Percentiles rank a stretch among this genome's conserved stretches.
These are phyloP conservation scores for Kodamaea suecica DNA, from an alignment of 1,139 yeast genomes.

Conservation along the genomic window DNA sequence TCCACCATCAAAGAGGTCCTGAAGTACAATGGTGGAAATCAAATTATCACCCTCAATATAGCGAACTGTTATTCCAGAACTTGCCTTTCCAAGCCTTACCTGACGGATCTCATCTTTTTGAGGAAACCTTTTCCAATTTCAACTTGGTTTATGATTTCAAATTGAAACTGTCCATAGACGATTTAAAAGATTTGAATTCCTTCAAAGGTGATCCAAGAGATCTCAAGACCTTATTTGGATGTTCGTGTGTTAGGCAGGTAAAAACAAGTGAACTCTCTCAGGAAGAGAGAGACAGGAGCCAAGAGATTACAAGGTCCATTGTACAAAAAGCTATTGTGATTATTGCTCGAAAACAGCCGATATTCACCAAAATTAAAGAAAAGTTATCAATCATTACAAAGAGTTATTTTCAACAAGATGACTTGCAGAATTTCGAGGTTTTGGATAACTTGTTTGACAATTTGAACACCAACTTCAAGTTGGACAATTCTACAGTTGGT, in stretches of 20 bases:
- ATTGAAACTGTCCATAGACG: conserved; percentile 44
- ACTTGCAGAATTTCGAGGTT: conserved; percentile 67
- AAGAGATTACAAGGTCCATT: conserved; percentile 79
- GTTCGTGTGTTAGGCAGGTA: conserved; percentile 88
- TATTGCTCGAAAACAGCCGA: conserved; percentile 74
- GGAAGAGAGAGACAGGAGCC: conserved; percentile 47
- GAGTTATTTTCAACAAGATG: conserved; percentile 77
- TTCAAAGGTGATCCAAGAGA: conserved; percentile 45
- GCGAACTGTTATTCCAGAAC: conserved; percentile 69
- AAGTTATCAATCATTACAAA: conserved; percentile 86
- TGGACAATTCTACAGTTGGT: background rate
- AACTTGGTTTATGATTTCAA: conserved; percentile 74
- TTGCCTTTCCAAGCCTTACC: conserved; percentile 94
- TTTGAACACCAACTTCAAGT: conserved; percentile 38
- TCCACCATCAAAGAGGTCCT: conserved; percentile 93
- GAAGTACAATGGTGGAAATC: conserved; percentile 93
- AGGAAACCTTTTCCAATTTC: conserved; percentile 90
- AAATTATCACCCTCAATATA: conserved; percentile 42
- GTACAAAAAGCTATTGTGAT: conserved; percentile 92
- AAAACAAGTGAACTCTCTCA: conserved; percentile 54
- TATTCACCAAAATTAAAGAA: conserved; percentile 83
- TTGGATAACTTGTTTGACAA: conserved; percentile 74
- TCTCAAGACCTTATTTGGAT: conserved; percentile 80
- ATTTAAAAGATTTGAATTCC: conserved; percentile 41
- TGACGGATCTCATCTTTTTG: conserved; percentile 89